Base-by-base conservation (phyloP, 305 asterid genomes). In the Coffea humblotiana region DNA sequence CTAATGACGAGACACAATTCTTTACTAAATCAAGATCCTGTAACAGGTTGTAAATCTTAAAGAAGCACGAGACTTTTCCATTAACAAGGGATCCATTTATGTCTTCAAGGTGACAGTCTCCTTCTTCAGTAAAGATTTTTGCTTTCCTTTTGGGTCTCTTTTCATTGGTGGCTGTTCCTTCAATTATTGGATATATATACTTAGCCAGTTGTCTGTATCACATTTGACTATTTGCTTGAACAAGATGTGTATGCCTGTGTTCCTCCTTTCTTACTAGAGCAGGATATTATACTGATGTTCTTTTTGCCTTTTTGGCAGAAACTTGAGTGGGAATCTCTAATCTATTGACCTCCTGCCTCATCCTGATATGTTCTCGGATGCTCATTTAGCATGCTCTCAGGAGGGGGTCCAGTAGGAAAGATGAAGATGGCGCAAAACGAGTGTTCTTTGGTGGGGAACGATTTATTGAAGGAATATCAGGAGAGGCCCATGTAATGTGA, bases 371-470 rank as follows among this genome's bases (percentile, higher is more conserved):
- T 96, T 96, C 78, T 54, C 84, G 56, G 98, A 94, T 78, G 90
- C 97, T 25, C 83, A 86, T 85, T 87, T 91, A 76, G 89, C 89
- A 19, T 78, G 78, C 82, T 90, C 91, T 67, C 83, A 87, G 82
- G 96, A 87, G 78, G 97, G 97, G 87, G 56, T 88, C 87, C 77
- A 85, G 80, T 78, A 88, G 82, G 83, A 96, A 95, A 89, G 99
- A 96, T 79, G 97, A 91, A 75, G 98, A 96, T 87, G 99, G 99
- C 78, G 99, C 98, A 83, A 96, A 93, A 83, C 91, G 99, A 83
- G 92, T 88, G 73, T 96, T 96, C 88, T 96, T 96, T 89, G 99
- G 99, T 14, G 99, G 99, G 81, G 98, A 94, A 85, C 89, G 98
- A 82, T 93, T 94, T 86, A 83, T 94, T 81, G 99, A 96, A 86